Percentiles rank a stretch among this genome's conserved stretches.
phyloP scores from a whole-genome alignment of 2,329 filamentous ascomycete genomes.

The Exutisphaerella laricina region DNA sequence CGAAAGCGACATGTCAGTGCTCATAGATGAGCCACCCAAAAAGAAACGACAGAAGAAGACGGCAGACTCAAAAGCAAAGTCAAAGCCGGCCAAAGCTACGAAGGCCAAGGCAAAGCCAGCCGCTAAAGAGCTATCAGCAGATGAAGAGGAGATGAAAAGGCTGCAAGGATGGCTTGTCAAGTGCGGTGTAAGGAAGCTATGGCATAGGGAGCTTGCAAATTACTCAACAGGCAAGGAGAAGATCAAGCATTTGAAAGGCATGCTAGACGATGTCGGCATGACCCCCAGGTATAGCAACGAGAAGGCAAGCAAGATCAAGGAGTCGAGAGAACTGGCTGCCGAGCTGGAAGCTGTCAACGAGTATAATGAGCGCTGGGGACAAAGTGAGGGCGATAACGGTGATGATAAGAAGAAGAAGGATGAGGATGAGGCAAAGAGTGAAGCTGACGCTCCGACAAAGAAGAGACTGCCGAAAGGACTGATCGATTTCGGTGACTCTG shows the following conservation, averaged over 20 bases:
- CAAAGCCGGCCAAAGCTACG: slow-evolving; percentile 35
- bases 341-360: slow-evolving; percentile 82
- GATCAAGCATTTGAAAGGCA: slow-evolving; percentile 70
- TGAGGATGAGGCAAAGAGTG: slow-evolving; percentile 13
- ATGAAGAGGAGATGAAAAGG: slow-evolving; percentile 78
- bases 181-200: slow-evolving; percentile 88
- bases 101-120: slow-evolving; percentile 30
- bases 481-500: slow-evolving; percentile 35
- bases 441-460: slow-evolving; percentile 10
- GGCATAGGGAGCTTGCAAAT: slow-evolving; percentile 75
- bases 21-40: slow-evolving; percentile 71
- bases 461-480: slow-evolving; percentile 30
- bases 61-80: slow-evolving; percentile 29
- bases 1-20: slow-evolving; percentile 62
- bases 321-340: slow-evolving; percentile 73
- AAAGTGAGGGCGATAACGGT: slow-evolving; percentile 20
- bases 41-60: slow-evolving; percentile 47
- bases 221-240: slow-evolving; percentile 71
- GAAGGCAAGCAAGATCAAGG: slow-evolving; percentile 80
- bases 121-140: slow-evolving; percentile 46
- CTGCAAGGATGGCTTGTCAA: slow-evolving; percentile 81
- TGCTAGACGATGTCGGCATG: slow-evolving; percentile 82
- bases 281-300: slow-evolving; percentile 79
- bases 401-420: slow-evolving; percentile 12
- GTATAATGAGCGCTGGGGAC: slow-evolving; percentile 73